Conservation (phyloP, 345 rosid genomes). For the Citrus glauca region DNA sequence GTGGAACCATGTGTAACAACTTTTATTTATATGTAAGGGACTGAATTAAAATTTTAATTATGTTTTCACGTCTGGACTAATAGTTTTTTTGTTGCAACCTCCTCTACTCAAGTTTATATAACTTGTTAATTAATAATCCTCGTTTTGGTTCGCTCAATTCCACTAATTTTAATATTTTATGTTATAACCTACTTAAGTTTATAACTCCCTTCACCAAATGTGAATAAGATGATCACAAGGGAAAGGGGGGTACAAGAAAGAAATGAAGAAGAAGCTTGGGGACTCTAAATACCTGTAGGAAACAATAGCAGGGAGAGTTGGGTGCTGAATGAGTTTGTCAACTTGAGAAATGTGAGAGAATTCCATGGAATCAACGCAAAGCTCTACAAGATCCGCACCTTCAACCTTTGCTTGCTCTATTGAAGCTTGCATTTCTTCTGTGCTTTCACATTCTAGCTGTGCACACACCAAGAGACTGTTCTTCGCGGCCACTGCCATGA, state of each 20-base stretch:
- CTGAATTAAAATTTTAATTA: too few species aligned
- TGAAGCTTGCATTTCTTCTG: conserved; percentile 25
- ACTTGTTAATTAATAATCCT: too few species aligned
- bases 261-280: neutral
- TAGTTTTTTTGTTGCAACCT: too few species aligned
- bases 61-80: too few species aligned
- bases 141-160: too few species aligned
- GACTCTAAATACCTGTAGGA: conserved; percentile 27
- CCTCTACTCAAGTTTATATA: too few species aligned
- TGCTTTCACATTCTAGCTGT: conserved; percentile 26
- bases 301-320: conserved; percentile 33
- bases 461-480: conserved; percentile 28
- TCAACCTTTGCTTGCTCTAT: conserved; percentile 31
- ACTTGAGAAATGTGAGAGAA: conserved; percentile 16
- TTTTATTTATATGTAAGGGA: too few species aligned
- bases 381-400: conserved; percentile 42
- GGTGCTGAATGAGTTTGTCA: conserved; percentile 10
- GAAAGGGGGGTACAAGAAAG: neutral
- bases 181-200: too few species aligned
- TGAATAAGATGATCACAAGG: too few species aligned
- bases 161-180: too few species aligned
- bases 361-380: conserved; percentile 24
- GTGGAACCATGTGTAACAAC: too few species aligned
- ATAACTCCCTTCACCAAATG: too few species aligned
- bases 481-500: conserved; percentile 9